Evolutionary conservation across 2,329 filamentous ascomycete species (phyloP), one percentile per base, ranked within the genome.

Genomic region (Sclerotinia trifoliorum): DNA sequence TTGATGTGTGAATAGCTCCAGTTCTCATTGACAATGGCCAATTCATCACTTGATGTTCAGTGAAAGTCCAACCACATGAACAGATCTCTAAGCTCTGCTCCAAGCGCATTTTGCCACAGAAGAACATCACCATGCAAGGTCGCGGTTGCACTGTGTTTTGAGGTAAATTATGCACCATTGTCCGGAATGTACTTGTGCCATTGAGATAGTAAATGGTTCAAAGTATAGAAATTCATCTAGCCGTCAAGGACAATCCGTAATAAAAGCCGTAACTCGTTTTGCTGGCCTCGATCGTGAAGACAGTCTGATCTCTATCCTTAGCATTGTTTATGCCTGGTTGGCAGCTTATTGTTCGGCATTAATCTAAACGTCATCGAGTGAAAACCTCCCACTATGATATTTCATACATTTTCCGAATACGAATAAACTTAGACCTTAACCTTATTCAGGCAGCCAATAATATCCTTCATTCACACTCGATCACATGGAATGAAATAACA

Each of bases 41-140:
- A 15, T 64, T 44, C 32, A 52, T 64, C 48, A 64, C 61, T 64
- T 42, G 61, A 64, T 64, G 48, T 52, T 29, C 39, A 21, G n/a
- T 26, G 24, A 49, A 48, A 35, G 21, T n/a, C 29, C 26, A 61
- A 15, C 6, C 48, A 64, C 11, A 32, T 64, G 32, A 63, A 51
- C 29, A 52, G 26, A 2, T 48, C 17, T 15, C 44, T 15, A 46
- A 48, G 29, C 52, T 35, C 13, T 42, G 26, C 52, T 55, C 29
- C 32, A 6, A 6, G 17, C 26, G 35, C 10, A n/a, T 54, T 19
- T 26, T 13, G 17, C 35, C 55, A 26, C 32, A 58, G 55, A 44
- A 58, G 13, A 19, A 26, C 17, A 32, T 29, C 32, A 24, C 60
- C 7, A 39, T 26, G 29, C 17, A 19, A 26, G 24, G 19, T 49